Conservation (phyloP, 179 eudicot genomes). For the Camellia oleifera region DNA sequence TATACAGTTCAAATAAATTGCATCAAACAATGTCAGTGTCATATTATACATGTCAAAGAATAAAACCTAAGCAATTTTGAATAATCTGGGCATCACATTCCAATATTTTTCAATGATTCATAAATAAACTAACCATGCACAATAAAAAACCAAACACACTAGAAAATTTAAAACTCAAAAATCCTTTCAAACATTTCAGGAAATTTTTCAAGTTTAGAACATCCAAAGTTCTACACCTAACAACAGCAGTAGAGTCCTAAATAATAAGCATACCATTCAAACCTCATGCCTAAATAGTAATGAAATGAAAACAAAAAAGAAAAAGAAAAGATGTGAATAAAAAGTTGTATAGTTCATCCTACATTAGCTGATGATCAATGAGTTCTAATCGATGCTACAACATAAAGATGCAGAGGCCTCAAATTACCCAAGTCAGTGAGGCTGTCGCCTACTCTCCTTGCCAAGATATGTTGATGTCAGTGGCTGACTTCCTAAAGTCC, state of each 20-base stretch:
- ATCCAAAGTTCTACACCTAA: neutral
- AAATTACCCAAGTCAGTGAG: neutral
- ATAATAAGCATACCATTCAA: neutral
- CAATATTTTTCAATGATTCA: neutral
- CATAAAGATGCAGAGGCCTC: neutral
- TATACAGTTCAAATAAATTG: too few species aligned
- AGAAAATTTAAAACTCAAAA: neutral
- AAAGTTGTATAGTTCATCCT: neutral
- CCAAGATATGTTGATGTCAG: constrained; percentile 2
- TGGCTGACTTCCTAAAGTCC: neutral
- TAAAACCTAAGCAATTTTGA: neutral
- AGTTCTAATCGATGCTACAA: neutral
- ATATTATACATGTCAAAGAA: too few species aligned
- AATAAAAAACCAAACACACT: neutral
- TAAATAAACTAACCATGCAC: neutral
- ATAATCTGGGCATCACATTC: neutral
- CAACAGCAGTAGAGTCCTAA: neutral
- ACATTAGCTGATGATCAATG: neutral
- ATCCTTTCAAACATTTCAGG: neutral
- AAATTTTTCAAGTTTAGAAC: neutral
- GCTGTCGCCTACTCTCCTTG: neutral
- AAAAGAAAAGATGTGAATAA: too few species aligned
- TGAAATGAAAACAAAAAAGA: neutral
- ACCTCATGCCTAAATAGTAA: neutral
- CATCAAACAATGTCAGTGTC: too few species aligned